phyloP scores from a whole-genome alignment of 208 protist species.

The Trypanosoma scelopori region DNA sequence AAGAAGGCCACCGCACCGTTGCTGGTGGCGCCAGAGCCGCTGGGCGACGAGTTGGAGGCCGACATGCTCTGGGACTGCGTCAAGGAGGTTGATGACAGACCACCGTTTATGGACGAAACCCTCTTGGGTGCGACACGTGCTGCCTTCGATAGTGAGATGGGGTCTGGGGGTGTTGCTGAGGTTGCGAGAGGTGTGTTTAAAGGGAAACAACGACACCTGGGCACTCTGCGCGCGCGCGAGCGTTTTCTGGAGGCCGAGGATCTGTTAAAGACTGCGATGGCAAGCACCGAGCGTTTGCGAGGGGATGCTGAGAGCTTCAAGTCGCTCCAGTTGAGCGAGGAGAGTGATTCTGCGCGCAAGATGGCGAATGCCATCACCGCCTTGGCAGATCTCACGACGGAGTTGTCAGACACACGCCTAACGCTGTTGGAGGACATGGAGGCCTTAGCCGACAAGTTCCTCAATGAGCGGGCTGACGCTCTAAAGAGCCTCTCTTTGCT shows the following conservation, averaged over 20 bases:
- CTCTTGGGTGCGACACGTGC: constrained; percentile 37
- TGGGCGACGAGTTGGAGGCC: constrained; percentile 47
- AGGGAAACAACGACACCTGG: constrained; percentile 3
- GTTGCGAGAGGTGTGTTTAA: constrained; percentile 17
- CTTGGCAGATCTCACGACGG: constrained; percentile 1
- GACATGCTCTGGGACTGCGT: constrained; percentile 45
- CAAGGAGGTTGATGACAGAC: constrained; percentile 31
- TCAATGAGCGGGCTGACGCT: constrained; percentile 17
- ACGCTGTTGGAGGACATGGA: constrained; percentile 22
- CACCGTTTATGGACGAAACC: constrained; percentile 39
- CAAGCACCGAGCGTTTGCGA: not conserved
- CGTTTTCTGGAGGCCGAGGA: constrained; percentile 31
- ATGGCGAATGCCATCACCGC: constrained; percentile 4
- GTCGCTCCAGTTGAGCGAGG: constrained; percentile 29
- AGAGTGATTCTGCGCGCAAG: constrained; percentile 22
- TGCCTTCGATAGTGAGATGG: constrained; percentile 32
- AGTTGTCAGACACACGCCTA: constrained; percentile 13
- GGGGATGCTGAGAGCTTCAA: constrained; percentile 31
- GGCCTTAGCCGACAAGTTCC: constrained; percentile 16
- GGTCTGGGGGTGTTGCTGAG: constrained; percentile 11
- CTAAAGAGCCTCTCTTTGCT: constrained; percentile 31
- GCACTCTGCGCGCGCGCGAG: constrained; percentile 26
- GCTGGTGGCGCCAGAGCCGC: constrained; percentile 51
- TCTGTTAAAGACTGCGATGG: constrained; percentile 18
- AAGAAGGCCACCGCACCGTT: constrained; percentile 30